Evolutionary conservation across 306 rosid genomes (phyloP).

Genomic region (Fragaria nilgerrensis): DNA sequence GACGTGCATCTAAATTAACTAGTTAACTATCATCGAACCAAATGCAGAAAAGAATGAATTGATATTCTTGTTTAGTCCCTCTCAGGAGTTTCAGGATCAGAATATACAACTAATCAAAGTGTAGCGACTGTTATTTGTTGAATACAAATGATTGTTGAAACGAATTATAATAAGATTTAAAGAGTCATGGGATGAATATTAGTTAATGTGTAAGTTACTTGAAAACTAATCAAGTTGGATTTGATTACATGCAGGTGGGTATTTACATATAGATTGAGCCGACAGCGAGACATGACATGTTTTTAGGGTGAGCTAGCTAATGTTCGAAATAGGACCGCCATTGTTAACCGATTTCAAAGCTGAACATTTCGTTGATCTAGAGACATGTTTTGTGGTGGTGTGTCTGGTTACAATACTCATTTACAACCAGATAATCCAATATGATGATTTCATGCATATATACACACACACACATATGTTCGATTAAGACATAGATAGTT

Average conservation of each 20-base stretch:
- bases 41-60: neutral
- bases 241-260: neutral
- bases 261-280: constrained; percentile 13
- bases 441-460: neutral
- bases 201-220: neutral
- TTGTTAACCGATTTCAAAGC: constrained; percentile 7
- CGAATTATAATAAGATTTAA: neutral
- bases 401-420: constrained; percentile 14
- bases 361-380: constrained; percentile 4
- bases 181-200: constrained; percentile 6
- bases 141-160: neutral
- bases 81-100: neutral
- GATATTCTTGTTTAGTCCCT: neutral
- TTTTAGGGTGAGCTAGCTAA: neutral
- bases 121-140: neutral
- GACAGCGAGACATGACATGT: constrained; percentile 48
- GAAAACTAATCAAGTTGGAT: neutral
- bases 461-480: neutral
- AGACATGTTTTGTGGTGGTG: constrained; percentile 21
- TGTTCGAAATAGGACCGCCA: constrained; percentile 16
- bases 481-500: neutral
- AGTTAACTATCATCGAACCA: neutral
- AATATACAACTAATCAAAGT: neutral
- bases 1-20: neutral
- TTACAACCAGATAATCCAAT: constrained; percentile 15